Evolutionary conservation across 2,329 filamentous ascomycete genomes (phyloP).

Genomic region (Hirsutella thompsonii): DNA sequence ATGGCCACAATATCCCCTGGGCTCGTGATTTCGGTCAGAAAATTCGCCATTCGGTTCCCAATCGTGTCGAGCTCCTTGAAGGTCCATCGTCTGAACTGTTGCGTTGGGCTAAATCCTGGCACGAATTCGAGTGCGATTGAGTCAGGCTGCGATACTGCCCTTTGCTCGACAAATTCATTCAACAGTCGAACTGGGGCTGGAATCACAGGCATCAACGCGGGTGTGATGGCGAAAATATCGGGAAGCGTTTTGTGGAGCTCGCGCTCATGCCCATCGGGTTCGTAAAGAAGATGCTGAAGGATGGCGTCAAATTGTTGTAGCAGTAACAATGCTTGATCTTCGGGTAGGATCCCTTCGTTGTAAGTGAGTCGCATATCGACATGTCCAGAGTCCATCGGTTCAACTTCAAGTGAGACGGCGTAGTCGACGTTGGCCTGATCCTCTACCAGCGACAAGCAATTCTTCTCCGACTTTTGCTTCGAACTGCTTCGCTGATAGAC

Average conservation of each 20-base stretch:
- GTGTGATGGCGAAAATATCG: conserved; percentile 49
- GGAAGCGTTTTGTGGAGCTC: conserved; percentile 19
- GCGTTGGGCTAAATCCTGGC: conserved; percentile 35
- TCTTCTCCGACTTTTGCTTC: conserved; percentile 8
- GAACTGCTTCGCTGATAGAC: conserved; percentile 57
- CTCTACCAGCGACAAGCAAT: conserved; percentile 45
- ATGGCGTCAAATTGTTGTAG: conserved; percentile 59
- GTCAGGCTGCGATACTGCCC: conserved; percentile 40
- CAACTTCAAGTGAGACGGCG: conserved; percentile 66
- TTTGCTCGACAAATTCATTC: conserved; percentile 66
- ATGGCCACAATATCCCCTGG: conserved; percentile 57
- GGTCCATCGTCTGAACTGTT: conserved; percentile 47
- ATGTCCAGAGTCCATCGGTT: conserved; percentile 33
- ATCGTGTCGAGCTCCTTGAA: conserved; percentile 59
- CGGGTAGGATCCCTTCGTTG: conserved; percentile 49
- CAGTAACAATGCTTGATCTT: conserved; percentile 52
- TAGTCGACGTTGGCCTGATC: conserved; percentile 67
- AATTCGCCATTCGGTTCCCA: conserved; percentile 59
- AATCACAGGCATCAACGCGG: conserved; percentile 45
- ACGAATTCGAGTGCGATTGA: conserved; percentile 67
- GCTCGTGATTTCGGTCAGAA: conserved; percentile 38
- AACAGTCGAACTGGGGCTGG: conserved; percentile 46
- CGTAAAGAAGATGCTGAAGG: conserved; percentile 44
- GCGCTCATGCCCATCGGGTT: conserved; percentile 26
- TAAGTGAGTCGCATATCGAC: conserved; percentile 56